These are phyloP conservation scores for Yarrowia sp. DNA, from an alignment of 805 yeast species.

Conservation along the genomic window DNA sequence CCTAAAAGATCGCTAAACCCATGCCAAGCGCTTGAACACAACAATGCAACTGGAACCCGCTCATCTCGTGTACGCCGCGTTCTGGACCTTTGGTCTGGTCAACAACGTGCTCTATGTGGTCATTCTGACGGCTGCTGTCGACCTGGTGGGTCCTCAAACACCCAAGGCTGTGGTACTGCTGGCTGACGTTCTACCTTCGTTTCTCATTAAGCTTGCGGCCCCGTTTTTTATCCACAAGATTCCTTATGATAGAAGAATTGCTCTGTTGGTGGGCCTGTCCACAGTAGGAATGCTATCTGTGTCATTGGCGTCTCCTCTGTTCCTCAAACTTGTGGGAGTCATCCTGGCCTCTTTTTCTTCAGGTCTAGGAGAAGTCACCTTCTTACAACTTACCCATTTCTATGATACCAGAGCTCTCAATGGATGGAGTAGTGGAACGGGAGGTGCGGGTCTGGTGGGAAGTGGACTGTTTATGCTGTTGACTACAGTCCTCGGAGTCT, in stretches of 20 bases:
- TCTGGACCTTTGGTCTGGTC: constrained; percentile 83
- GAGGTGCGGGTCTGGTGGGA: constrained; percentile 92
- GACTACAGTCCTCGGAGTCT: constrained; percentile 70
- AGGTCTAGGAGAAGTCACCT: constrained; percentile 91
- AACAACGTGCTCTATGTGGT: constrained; percentile 92
- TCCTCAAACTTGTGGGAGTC: constrained; percentile 67
- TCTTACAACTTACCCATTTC: constrained; percentile 83
- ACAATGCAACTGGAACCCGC: constrained; percentile 25
- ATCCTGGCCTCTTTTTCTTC: constrained; percentile 81
- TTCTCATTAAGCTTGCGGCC: constrained; percentile 69
- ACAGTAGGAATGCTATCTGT: constrained; percentile 76
- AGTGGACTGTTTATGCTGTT: constrained; percentile 68
- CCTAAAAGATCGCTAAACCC: background rate
- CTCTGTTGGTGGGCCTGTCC: constrained; percentile 63
- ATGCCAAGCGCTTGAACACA: constrained; percentile 10
- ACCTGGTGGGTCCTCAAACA: constrained; percentile 78
- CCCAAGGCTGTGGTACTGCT: constrained; percentile 87
- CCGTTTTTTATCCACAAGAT: constrained; percentile 79
- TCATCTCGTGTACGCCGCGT: constrained; percentile 50
- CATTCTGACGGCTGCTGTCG: constrained; percentile 89
- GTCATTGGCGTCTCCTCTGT: constrained; percentile 54
- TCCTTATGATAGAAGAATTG: constrained; percentile 65
- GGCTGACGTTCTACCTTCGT: constrained; percentile 87
- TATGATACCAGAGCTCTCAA: constrained; percentile 67
- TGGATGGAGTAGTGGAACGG: constrained; percentile 95